Conservation (phyloP, 495 filamentous ascomycete genomes). For the Penicillium silybi region DNA sequence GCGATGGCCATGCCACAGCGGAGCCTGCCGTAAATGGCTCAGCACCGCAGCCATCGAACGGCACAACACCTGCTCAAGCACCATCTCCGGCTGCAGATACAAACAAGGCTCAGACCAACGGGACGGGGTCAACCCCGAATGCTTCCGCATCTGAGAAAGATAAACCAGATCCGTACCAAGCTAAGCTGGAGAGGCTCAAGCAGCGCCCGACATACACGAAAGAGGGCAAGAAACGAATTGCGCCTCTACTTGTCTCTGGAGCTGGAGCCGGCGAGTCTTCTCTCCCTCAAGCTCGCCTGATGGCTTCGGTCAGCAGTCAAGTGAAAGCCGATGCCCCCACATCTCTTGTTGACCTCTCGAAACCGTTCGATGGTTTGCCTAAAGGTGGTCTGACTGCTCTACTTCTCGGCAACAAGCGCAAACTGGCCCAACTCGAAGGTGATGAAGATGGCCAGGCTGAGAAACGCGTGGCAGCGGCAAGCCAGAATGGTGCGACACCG, state of each 20-base stretch:
- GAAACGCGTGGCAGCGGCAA: constrained; percentile 55
- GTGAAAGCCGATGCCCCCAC: constrained; percentile 69
- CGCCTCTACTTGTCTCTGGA: constrained; percentile 84
- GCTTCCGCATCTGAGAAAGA: constrained; percentile 50
- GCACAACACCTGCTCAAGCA: constrained; percentile 37
- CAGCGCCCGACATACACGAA: constrained; percentile 91
- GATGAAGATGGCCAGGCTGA: constrained; percentile 63
- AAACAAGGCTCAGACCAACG: constrained; percentile 39
- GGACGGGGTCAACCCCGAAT: constrained; percentile 21
- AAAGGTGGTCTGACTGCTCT: constrained; percentile 82
- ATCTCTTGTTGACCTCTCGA: constrained; percentile 84
- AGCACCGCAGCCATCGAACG: constrained; percentile 34
- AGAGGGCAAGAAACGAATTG: constrained; percentile 94
- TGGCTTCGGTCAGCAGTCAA: constrained; percentile 62
- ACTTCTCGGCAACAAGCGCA: constrained; percentile 90
- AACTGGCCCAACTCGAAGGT: constrained; percentile 62
- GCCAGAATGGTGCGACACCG: constrained; percentile 62
- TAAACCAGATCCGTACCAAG: constrained; percentile 60
- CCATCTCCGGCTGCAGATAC: constrained; percentile 33
- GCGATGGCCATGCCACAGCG: constrained; percentile 50
- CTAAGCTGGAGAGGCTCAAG: constrained; percentile 75
- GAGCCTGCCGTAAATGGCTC: constrained; percentile 40
- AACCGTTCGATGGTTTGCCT: constrained; percentile 89
- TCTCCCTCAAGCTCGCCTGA: constrained; percentile 77
- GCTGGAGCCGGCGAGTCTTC: constrained; percentile 78